Evolutionary conservation across 306 rosid genomes (phyloP), one percentile per base, ranked within the genome.

Genomic region (Geum urbanum): DNA sequence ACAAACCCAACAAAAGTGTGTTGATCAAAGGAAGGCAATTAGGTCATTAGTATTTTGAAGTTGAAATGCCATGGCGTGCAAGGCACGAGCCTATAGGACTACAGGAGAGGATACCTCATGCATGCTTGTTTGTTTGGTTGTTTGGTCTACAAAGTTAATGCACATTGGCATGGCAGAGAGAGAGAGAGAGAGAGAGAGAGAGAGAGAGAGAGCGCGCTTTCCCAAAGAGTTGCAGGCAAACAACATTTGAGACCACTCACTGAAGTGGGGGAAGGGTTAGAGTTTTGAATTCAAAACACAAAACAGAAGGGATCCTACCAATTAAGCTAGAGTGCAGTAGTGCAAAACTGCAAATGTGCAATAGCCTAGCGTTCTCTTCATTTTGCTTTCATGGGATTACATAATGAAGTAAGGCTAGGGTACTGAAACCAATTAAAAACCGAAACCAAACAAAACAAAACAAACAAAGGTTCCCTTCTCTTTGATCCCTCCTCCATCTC

Each of bases 171-270:
- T 10, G 39, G 20, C 53, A 43, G 18, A 32, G 37, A 32, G 37
- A 32, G 37, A 32, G 37, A 32, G 37, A 32, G 37, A 32, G 37
- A 32, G 37, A 32, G 37, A 32, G 37, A 32, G 37, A 32, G 37
- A 32, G 37, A 32, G 37, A 32, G 32, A 27, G 32, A 53, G 10
- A 56, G 35, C 27, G 51, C 41, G 18, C 20, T 50, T 80, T 72
- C 78, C 67, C 56, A 77, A 83, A 73, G 60, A 71, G 77, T 44
- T 53, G 82, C 66, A 79, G 76, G 84, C 74, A 57, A 61, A 51
- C 22, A 71, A 77, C 71, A 81, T 72, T 70, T 72, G 74, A 59
- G 69, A n/a, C 48, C 18, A 8, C 10, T 55, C 53, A 63, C 76
- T 69, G 67, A 63, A 68, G 64, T 78, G 71, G 86, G 77, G 72